Base-by-base conservation (phyloP, 2,329 filamentous ascomycete genomes). In the Stagonosporopsis chrysanthemi region DNA sequence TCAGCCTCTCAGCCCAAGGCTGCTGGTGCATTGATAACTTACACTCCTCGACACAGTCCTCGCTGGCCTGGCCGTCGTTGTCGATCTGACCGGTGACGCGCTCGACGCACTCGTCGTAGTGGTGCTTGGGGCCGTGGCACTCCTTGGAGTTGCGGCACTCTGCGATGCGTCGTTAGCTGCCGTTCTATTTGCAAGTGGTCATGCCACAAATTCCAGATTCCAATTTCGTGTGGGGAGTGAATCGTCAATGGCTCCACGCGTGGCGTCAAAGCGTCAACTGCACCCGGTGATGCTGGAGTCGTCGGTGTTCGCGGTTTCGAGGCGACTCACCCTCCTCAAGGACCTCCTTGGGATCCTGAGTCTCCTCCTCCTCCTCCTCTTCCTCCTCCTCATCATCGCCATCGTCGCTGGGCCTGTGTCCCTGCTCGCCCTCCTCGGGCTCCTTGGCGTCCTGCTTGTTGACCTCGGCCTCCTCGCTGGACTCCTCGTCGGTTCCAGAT, bases 31-130 rank as follows among this genome's bases (percentile, higher is more conserved):
- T 29, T 8, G 6, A 39, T 29, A 26, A 87, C 93, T 81, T 90
- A 98, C 95, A 99, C 85, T 99, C 95, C 85, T 99, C 95, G 68
- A 98, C 92, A 75, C 95, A 99, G 83, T 98, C 93, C 86, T 99
- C 95, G 74, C 90, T 88, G 71, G 88, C 88, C 80, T 88, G 87
- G 80, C 85, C 84, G 70, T 89, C 87, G 65, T 89, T 85, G 69
- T 89, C 86, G 74, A 92, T 87, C 75, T 84, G 79, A 56, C 73
- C 69, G 72, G 88, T 91, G 70, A 99, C 95, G 73, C 95, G 92
- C 86, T 97, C 93, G 71, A 94, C 92, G 79, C 95, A 99, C 82
- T 97, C 92, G 68, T 98, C 94, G 79, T 90, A 98, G 86, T 99
- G 95, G 85, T 98, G 94, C 88, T 98, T 99, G 76, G 87, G 86